These are phyloP conservation scores for Osmanthus fragrans DNA, from an alignment of 257 asterid species.

Conservation along the genomic window DNA sequence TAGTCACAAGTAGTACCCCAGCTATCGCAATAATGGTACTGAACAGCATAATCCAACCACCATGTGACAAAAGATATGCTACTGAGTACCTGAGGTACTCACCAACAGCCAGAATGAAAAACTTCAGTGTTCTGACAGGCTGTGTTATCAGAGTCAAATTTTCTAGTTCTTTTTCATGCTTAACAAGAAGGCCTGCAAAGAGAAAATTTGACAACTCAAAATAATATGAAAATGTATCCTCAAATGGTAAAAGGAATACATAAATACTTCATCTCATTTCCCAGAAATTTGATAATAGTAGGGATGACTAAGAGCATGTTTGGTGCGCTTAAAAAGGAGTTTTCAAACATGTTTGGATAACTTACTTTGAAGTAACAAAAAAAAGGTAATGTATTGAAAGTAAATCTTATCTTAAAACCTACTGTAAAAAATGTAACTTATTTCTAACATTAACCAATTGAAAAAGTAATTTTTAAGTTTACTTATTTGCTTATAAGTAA, in stretches of 20 bases:
- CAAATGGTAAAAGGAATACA: not conserved
- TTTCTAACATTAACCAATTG: not conserved
- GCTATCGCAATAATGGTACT: constrained; percentile 33
- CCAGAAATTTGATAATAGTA: not conserved
- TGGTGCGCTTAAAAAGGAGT: not conserved
- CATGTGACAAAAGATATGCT: constrained; percentile 47
- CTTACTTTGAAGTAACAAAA: not conserved
- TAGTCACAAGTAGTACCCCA: constrained; percentile 41
- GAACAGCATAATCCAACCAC: constrained; percentile 48
- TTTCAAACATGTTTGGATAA: not conserved
- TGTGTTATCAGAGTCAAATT: constrained; percentile 54
- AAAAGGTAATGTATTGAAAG: not conserved
- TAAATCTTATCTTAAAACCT: not conserved
- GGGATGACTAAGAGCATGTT: not conserved
- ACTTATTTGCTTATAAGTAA: not conserved
- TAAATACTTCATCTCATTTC: not conserved
- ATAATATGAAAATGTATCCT: not conserved
- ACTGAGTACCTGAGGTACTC: constrained; percentile 45
- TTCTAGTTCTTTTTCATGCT: constrained; percentile 61
- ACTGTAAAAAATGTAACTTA: not conserved
- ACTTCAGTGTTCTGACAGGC: constrained; percentile 61
- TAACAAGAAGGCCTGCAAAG: constrained; percentile 54
- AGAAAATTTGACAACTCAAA: not conserved
- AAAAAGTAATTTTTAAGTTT: not conserved
- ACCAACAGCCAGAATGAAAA: constrained; percentile 47